phyloP scores from a whole-genome alignment of 352 stramenopile genomes.

The Phytophthora pistaciae region DNA sequence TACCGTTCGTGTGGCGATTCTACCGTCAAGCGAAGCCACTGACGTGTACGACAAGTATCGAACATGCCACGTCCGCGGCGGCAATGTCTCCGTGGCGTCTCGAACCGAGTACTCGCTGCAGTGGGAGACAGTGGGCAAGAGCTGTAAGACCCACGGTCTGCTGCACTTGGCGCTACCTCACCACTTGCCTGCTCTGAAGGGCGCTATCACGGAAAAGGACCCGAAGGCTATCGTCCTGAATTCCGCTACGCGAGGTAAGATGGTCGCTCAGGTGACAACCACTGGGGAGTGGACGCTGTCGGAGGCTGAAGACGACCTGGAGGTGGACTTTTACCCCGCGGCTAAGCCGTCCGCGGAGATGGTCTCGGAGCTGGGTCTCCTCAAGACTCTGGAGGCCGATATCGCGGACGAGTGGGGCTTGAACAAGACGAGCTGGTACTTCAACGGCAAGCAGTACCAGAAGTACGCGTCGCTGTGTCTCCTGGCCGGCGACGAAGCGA shows the following conservation, averaged over 20 bases:
- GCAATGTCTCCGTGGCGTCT: conserved; percentile 47
- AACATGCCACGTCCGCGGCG: conserved; percentile 62
- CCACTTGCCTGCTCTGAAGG: conserved; percentile 52
- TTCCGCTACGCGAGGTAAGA: conserved; percentile 60
- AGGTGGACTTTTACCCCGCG: conserved; percentile 60
- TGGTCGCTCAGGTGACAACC: conserved; percentile 51
- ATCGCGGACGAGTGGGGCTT: conserved; percentile 54
- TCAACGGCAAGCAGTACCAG: conserved; percentile 77
- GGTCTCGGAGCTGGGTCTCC: conserved; percentile 39
- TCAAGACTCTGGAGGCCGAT: conserved; percentile 52
- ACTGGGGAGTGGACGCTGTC: conserved; percentile 46
- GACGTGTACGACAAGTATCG: conserved; percentile 61
- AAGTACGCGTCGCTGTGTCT: conserved; percentile 84
- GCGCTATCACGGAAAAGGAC: conserved; percentile 16
- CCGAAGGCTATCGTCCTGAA: conserved; percentile 45
- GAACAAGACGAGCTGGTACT: conserved; percentile 70
- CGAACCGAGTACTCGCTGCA: conserved; percentile 67
- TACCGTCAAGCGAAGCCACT: conserved; percentile 30
- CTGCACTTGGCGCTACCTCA: conserved; percentile 78
- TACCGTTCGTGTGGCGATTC: conserved; percentile 59
- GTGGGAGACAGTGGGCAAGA: conserved; percentile 58
- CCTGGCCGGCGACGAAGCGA: conserved; percentile 50
- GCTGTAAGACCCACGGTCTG: conserved; percentile 49
- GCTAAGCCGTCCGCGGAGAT: conserved; percentile 36
- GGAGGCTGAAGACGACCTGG: conserved; percentile 51